Evolutionary conservation across 306 rosid genomes (phyloP), one percentile per base, ranked within the genome.

Genomic region (Dryas alaskensis): DNA sequence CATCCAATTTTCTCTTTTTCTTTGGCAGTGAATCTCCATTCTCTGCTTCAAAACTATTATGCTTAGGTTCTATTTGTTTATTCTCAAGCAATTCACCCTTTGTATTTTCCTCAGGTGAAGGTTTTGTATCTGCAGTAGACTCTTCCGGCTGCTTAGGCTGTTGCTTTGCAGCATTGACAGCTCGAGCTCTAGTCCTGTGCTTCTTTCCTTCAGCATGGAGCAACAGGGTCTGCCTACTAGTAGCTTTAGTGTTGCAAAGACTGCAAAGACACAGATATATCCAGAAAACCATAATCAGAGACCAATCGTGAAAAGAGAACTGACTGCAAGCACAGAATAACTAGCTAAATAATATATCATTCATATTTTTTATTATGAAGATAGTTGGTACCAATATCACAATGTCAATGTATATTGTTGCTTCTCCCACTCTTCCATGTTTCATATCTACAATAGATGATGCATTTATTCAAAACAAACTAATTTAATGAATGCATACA

Each of bases 141-240:
- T 76, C 84, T 45, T 89, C 89, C 0, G 67, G 71, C 78, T 74
- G 79, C 79, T 51, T 69, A 19, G 84, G 76, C 73, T 62, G 88
- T 65, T 88, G 87, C 46, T 91, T 81, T 6, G 88, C 85, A 58
- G 89, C 88, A 73, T 83, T 95, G 81, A 87, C 67, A 46, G 88
- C 95, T 72, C 93, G 79, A 80, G 95, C 97, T 85, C 84, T 94
- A 31, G 83, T 96, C 84, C 80, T 87, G 83, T 91, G 98, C 86
- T 92, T 94, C 92, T 94, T 94, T 80, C 98, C 98, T 76, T 94
- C 98, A 4, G 97, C 97, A 79, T 94, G 97, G 77, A 89, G 92
- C 82, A 91, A 88, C 73, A 91, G 85, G 9, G 97, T 46, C 86
- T 94, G 98, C 89, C 83, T 82, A 69, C 98, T 91, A 8, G 97